Evolutionary conservation across 2,329 filamentous ascomycete species (phyloP).

Genomic region (Sarocladium oryzae): DNA sequence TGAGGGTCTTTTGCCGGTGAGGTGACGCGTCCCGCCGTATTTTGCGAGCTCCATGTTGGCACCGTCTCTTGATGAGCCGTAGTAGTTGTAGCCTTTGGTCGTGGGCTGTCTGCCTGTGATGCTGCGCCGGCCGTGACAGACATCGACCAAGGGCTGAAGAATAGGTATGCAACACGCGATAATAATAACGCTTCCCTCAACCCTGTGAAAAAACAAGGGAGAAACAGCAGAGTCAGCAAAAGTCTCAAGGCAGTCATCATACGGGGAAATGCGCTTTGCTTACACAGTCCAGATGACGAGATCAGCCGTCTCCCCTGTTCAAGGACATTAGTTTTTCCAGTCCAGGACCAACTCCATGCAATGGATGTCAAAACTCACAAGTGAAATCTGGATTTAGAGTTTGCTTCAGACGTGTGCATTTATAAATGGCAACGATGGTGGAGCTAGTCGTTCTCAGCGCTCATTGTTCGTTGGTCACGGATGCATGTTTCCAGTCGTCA

Average conservation of each 20-base stretch:
- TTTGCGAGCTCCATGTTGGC: constrained; percentile 1
- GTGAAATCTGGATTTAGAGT: background rate
- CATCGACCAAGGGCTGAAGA: constrained; percentile 25
- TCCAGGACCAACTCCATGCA: too few species aligned
- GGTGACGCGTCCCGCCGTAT: background rate
- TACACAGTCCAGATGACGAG: constrained; percentile 40
- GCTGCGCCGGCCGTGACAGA: constrained; percentile 16
- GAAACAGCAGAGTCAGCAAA: background rate
- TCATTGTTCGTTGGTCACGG: background rate
- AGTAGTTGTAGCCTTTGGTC: constrained; percentile 7
- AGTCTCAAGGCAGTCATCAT: background rate
- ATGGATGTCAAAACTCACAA: too few species aligned
- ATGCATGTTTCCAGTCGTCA: background rate
- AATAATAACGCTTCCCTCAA: constrained; percentile 27
- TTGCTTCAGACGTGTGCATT: constrained; percentile 24
- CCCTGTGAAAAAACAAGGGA: too few species aligned
- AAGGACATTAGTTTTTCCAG: constrained; percentile 18
- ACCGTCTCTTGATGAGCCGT: constrained; percentile 8
- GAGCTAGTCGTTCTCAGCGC: constrained; percentile 14
- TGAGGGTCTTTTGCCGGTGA: background rate
- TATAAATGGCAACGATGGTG: constrained; percentile 22
- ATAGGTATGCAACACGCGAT: constrained; percentile 29
- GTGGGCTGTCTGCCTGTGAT: background rate
- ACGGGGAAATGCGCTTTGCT: too few species aligned
- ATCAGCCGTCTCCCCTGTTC: constrained; percentile 29